Conservation (phyloP, 1,284 basidiomycete species). For the Puccinia novopanici region DNA sequence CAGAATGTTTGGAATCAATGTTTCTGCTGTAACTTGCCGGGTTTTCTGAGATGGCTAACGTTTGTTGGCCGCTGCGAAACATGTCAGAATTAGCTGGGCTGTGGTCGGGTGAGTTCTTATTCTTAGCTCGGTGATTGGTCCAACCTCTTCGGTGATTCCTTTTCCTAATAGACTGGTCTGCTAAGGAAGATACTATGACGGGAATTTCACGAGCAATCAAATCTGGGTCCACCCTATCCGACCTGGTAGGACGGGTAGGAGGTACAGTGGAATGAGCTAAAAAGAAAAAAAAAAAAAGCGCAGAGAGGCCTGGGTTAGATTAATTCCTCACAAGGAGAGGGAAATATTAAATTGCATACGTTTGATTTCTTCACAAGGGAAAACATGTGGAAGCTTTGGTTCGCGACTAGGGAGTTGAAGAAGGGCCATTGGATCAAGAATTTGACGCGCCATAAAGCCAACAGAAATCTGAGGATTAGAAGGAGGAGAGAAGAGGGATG, state of each 20-base stretch:
- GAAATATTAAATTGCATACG: not conserved
- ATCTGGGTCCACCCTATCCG: not conserved
- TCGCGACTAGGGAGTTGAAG: not conserved
- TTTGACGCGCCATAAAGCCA: not conserved
- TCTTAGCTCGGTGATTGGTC: conserved; percentile 8
- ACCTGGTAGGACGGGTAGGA: conserved; percentile 4
- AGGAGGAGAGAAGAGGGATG: not conserved
- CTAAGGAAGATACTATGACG: not conserved
- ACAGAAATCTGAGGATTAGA: conserved; percentile 19
- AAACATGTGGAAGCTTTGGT: not conserved
- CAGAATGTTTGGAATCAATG: not conserved
- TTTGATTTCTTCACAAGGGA: not conserved
- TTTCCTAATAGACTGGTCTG: not conserved
- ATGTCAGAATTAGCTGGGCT: not conserved
- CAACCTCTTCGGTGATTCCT: conserved; percentile 8
- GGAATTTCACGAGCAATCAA: conserved; percentile 3
- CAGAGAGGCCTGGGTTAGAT: not conserved
- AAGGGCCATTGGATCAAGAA: not conserved
- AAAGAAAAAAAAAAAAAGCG: not conserved
- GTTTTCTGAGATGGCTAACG: not conserved
- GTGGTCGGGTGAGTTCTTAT: not conserved
- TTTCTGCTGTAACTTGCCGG: not conserved
- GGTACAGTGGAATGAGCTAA: not conserved
- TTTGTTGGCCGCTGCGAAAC: not conserved
- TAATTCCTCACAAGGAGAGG: not conserved